Evolutionary conservation across 495 filamentous ascomycete species (phyloP), one percentile per base, ranked within the genome.

Genomic region (Chaetomium tenue): DNA sequence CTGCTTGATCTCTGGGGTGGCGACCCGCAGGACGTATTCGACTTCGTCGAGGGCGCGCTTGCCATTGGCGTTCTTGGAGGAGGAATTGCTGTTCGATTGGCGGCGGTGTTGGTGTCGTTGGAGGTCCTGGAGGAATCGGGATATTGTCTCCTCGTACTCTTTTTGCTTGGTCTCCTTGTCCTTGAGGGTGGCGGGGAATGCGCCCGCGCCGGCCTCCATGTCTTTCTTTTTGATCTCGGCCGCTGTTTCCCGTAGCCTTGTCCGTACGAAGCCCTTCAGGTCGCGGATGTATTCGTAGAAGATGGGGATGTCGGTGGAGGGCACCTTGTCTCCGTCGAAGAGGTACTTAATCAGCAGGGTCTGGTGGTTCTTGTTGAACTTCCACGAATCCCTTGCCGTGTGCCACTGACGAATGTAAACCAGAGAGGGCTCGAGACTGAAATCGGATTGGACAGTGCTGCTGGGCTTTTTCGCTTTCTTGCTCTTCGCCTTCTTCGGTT

Each of bases 331-430:
- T 53, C 86, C 72, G 62, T 89, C 86, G 69, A 93, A 90, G 25
- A 90, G 74, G 72, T 94, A 86, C 77, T 92, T 93, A 74, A 97
- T 84, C 18, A 97, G 76, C 61, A 88, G 84, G 18, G 86, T 89
- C 77, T 96, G 91, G 71, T 89, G 84, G 61, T 88, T 89, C 78
- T 97, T 97, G 79, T 93, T 93, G 78, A 97, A 97, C 75, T 96
- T 97, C 92, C 92, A 97, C 44, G 76, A 79, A 0, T 80, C 75
- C 50, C 84, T 86, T 53, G 84, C 80, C 50, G 82, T 83, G 72
- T 88, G 78, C 82, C 90, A 93, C 72, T 83, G 81, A 26, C 79
- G 82, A 23, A 97, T 81, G 73, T 96, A 96, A 23, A 76, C 78
- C 44, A 95, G 83, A 62, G 91, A 86, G 6, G 87, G 84, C 52